Base-by-base conservation (phyloP, 257 asterid species). In the Anisodus tanguticus region DNA sequence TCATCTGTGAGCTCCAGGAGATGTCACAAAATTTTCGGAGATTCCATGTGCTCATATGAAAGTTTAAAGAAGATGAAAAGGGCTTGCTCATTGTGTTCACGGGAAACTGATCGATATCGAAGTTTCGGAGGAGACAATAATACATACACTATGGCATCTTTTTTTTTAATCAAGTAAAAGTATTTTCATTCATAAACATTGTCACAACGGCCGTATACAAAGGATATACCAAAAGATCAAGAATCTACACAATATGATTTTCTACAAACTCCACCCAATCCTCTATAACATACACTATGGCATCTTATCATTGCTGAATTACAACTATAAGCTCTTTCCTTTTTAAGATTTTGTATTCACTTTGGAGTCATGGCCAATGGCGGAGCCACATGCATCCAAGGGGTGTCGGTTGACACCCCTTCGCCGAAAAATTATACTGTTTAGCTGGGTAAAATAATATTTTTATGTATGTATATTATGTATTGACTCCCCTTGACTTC, bases 221-320 rank as follows among this genome's bases (percentile, higher is more conserved):
- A 22, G 26, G 26, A 22, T 22, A 22, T 22, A 22, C 26, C 26
- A 22, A 22, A 22, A 22, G 26, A 22, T 22, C 26, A 22, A 22
- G 26, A 22, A 22, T 22, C 26, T 22, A 22, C 0, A 22, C 35
- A 31, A 31, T 31, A 31, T 31, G 35, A 31, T 31, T 31, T 1
- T 31, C 35, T 31, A 31, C 35, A 31, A 31, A 31, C 35, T 31
- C 35, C 35, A 31, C 35, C 35, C 35, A 31, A 31, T 31, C 35
- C 35, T 31, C 35, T 31, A 31, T 31, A 31, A 54, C 59, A 54
- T 54, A 54, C 17, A 54, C 59, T 16, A 54, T 54, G 59, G 16
- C 11, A 6, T 54, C 59, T 71, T 71, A 43, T 71, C 57, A 71
- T 53, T 72, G 80, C 12, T 72, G 81, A 49, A 74, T 74, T 49